Conservation (phyloP, 2,329 filamentous ascomycete genomes). For the Curvularia spicifera region DNA sequence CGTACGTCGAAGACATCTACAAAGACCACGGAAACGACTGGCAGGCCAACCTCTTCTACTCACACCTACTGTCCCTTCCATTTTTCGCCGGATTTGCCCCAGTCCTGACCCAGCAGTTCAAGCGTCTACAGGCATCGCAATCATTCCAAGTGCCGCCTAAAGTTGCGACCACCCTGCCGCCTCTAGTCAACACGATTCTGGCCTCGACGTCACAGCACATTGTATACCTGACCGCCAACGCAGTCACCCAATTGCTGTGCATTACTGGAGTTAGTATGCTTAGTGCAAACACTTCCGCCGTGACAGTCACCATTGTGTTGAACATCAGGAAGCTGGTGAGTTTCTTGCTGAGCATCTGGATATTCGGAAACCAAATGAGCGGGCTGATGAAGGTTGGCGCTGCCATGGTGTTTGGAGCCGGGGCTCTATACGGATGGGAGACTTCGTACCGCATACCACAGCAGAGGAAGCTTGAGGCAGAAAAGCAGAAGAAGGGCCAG, state of each 20-base stretch:
- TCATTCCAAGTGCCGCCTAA: constrained; percentile 56
- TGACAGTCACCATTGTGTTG: constrained; percentile 95
- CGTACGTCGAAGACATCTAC: constrained; percentile 94
- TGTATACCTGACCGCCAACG: constrained; percentile 74
- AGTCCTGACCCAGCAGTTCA: constrained; percentile 69
- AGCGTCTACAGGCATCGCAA: constrained; percentile 67
- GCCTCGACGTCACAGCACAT: constrained; percentile 68
- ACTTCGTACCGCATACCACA: constrained; percentile 56
- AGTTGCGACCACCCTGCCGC: constrained; percentile 40
- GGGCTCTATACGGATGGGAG: constrained; percentile 89
- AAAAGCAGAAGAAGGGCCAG: constrained; percentile 36
- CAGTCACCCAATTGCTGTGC: constrained; percentile 90
- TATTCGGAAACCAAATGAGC: constrained; percentile 87
- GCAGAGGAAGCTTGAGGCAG: constrained; percentile 40
- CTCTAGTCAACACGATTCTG: constrained; percentile 37
- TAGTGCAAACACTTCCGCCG: constrained; percentile 82
- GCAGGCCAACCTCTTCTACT: constrained; percentile 97
- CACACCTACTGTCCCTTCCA: constrained; percentile 75
- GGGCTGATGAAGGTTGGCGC: constrained; percentile 81
- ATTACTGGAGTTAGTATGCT: constrained; percentile 97
- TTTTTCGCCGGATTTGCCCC: constrained; percentile 76
- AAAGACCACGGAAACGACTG: constrained; percentile 84
- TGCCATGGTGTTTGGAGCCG: constrained; percentile 84
- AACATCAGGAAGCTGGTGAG: constrained; percentile 95
- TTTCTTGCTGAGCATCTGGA: constrained; percentile 85